Base-by-base conservation (phyloP, 2,329 filamentous ascomycete genomes). In the Clonostachys byssicola region DNA sequence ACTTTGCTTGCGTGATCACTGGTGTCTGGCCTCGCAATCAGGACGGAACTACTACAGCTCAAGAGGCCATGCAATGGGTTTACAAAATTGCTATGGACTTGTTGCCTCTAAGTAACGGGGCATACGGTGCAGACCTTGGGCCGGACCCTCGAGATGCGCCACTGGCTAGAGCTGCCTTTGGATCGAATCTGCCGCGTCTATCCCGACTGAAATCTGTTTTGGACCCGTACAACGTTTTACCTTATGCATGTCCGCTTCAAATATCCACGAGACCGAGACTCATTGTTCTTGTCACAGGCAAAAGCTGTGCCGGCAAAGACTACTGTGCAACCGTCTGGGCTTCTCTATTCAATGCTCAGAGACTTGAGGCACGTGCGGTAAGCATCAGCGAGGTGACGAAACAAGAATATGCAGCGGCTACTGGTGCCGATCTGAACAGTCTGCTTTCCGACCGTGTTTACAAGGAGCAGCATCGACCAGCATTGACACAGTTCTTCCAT, bases 1-100 rank as follows among this genome's bases (percentile, higher is more conserved):
- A 78, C 34, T 85, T 77, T 64, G 81, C 81, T 42, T 86, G 81
- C 53, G 77, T 85, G 5, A 56, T 86, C 40, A 85, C 81, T 6
- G 81, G 78, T 23, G 74, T 83, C 48, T 86, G 81, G 81, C 66
- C 68, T 3, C 75, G 79, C 14, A 66, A 75, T 10, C 58, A 77
- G 59, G 77, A 82, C 51, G 69, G 58, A 40, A 74, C 67, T 0
- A 60, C 65, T 42, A 38, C 52, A 12, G 66, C 74, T 51, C 63
- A 49, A 50, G 57, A 56, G 47, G 67, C 61, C 3, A 56, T 76
- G 5, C 47, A 56, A 5, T 86, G 82, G 81, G 81, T 85, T 16
- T 85, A 85, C 56, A 50, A 68, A 1, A 66, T 80, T 44, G 74
- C 60, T 42, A 43, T 8, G 6, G 53, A 68, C 12, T 60, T 86